These are phyloP conservation scores for Debaryomycetaceae sp. DNA, from an alignment of 1,139 yeast genomes.

Conservation along the genomic window DNA sequence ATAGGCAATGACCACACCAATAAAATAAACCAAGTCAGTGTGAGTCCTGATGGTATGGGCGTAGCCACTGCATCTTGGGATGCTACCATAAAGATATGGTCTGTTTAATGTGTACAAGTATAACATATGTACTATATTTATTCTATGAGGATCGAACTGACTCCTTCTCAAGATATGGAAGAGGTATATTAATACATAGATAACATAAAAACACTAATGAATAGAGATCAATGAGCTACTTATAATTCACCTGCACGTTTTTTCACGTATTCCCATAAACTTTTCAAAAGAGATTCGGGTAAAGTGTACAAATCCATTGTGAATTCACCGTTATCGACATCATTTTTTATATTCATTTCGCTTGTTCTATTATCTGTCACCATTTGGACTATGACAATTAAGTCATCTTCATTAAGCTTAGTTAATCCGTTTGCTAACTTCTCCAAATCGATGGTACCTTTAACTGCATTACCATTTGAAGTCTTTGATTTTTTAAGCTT, in stretches of 20 bases:
- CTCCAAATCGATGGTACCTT: conserved; percentile 82
- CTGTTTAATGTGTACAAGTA: conserved; percentile 19
- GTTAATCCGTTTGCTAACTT: conserved; percentile 87
- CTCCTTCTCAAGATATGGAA: background rate
- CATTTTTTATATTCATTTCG: conserved; percentile 95
- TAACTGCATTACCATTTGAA: conserved; percentile 45
- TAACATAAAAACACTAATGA: conserved; percentile 1
- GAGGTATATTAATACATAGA: conserved; percentile 5
- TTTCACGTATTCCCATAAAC: conserved; percentile 92
- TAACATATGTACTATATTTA: conserved; percentile 1
- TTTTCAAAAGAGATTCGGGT: conserved; percentile 87
- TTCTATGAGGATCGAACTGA: background rate
- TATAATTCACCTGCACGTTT: conserved; percentile 51
- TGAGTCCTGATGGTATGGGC: conserved; percentile 74
- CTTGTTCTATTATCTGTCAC: conserved; percentile 93
- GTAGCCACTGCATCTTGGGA: conserved; percentile 75
- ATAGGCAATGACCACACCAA: conserved; percentile 56
- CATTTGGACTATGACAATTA: conserved; percentile 95
- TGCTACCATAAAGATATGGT: conserved; percentile 63
- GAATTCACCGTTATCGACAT: conserved; percentile 95
- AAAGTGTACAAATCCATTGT: conserved; percentile 93
- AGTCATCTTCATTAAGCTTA: conserved; percentile 85
- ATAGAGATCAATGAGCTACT: background rate
- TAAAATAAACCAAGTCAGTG: conserved; percentile 59
- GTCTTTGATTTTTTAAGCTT: conserved; percentile 68